Conservation (phyloP, 495 filamentous ascomycete species). For the Penicillium lividum region DNA sequence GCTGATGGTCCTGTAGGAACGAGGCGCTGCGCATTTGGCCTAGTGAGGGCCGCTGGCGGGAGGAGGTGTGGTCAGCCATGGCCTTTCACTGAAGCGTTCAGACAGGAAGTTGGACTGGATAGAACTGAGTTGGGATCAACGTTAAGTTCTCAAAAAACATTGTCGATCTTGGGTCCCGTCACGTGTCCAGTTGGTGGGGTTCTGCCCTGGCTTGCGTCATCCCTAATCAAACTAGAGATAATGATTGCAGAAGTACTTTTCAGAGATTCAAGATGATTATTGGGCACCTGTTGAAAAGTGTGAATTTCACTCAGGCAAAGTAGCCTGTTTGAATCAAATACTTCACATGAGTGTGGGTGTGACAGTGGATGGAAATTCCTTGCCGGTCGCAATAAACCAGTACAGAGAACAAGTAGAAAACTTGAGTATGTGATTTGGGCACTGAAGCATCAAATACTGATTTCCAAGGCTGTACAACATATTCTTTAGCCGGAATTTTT, state of each 20-base stretch:
- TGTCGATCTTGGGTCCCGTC: not conserved
- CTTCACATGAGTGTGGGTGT: not conserved
- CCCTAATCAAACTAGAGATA: not conserved
- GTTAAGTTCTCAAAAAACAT: not conserved
- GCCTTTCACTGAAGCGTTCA: not conserved
- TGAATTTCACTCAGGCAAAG: not conserved
- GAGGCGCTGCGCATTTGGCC: constrained; percentile 64
- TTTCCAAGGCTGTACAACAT: not conserved
- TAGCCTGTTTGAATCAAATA: not conserved
- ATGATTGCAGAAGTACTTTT: not conserved
- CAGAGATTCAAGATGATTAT: not conserved
- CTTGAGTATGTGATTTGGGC: too few species aligned
- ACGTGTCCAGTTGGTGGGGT: constrained; percentile 4
- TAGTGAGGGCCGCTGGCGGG: constrained; percentile 43
- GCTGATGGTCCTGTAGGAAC: constrained; percentile 71
- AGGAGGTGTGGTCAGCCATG: constrained; percentile 36
- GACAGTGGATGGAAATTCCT: not conserved
- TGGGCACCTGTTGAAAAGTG: not conserved
- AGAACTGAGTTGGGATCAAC: not conserved
- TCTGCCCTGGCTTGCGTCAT: not conserved
- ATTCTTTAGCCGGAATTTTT: not conserved
- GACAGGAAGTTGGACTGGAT: not conserved
- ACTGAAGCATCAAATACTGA: too few species aligned
- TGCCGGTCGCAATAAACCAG: not conserved
- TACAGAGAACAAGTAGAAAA: not conserved